Percentiles rank a stretch among this genome's conserved stretches.
phyloP scores from a whole-genome alignment of 208 protist species.

The Wallacemonas sp. region DNA sequence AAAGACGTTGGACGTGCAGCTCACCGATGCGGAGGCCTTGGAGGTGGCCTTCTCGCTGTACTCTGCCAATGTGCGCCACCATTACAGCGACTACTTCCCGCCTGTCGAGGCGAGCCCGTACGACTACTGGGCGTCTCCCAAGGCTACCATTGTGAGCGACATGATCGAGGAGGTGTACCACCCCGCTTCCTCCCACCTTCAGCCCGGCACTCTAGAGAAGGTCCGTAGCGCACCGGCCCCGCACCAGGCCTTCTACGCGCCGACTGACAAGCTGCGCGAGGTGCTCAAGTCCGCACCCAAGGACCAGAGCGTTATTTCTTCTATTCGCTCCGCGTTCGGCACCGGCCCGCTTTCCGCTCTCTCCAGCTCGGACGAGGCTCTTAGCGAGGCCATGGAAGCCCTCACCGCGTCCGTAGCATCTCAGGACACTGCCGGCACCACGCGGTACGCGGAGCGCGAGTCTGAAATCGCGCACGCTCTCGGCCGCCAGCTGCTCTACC shows the following conservation, averaged over 20 bases:
- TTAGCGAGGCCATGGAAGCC: constrained; percentile 50
- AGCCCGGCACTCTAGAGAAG: constrained; percentile 48
- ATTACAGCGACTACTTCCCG: constrained; percentile 87
- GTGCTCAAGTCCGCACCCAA: constrained; percentile 56
- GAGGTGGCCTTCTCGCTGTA: constrained; percentile 73
- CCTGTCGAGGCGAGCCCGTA: constrained; percentile 31
- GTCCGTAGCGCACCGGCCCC: constrained; percentile 47
- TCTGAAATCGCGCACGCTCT: constrained; percentile 53
- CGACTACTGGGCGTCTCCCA: constrained; percentile 58
- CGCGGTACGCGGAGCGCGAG: constrained; percentile 46
- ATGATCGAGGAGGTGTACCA: constrained; percentile 48
- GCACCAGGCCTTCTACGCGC: constrained; percentile 65
- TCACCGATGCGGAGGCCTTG: constrained; percentile 72
- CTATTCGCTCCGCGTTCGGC: constrained; percentile 64
- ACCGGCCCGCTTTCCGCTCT: constrained; percentile 53
- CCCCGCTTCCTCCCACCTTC: constrained; percentile 35
- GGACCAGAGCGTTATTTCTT: constrained; percentile 54
- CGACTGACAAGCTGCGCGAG: constrained; percentile 62
- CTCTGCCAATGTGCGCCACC: constrained; percentile 64
- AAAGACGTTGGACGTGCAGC: constrained; percentile 48
- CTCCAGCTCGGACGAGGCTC: constrained; percentile 60
- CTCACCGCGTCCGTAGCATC: constrained; percentile 46
- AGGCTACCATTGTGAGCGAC: constrained; percentile 31
- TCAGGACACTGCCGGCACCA: constrained; percentile 54
- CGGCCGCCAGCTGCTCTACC: constrained; percentile 73